Percentiles rank a stretch among this genome's conserved stretches.
Conservation (phyloP, 257 asterid genomes). For the Solanum tarapatanum region DNA sequence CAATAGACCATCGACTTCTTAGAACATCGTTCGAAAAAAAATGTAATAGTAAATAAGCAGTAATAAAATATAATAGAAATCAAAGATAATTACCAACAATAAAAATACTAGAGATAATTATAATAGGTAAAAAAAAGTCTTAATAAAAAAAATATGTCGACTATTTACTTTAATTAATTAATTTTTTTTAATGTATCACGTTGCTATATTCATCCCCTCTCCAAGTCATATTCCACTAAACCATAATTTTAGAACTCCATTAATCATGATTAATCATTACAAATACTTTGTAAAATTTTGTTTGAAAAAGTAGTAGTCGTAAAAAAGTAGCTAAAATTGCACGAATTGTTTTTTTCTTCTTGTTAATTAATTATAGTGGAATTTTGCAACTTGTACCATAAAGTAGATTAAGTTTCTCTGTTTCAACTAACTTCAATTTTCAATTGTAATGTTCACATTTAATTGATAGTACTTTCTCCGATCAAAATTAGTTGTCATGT, state of each 20-base stretch:
- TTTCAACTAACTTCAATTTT: neutral
- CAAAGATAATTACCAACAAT: neutral
- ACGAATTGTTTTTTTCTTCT: neutral
- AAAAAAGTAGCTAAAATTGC: neutral
- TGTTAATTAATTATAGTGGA: neutral
- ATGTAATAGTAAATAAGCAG: neutral
- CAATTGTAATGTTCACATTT: neutral
- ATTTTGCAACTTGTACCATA: neutral
- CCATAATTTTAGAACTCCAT: neutral
- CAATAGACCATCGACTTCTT: rapidly evolving
- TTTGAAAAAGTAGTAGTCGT: neutral
- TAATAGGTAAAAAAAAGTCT: neutral
- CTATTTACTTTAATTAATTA: neutral
- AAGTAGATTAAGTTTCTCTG: neutral
- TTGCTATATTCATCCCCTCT: neutral
- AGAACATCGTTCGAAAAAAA: neutral
- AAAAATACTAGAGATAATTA: neutral
- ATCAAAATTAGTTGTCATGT: too few species aligned
- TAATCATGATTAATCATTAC: neutral
- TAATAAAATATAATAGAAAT: neutral
- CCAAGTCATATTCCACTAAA: neutral
- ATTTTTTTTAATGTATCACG: neutral
- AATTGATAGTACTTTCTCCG: too few species aligned
- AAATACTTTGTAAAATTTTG: neutral
- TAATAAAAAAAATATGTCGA: neutral